Conservation (phyloP, 2,329 filamentous ascomycete genomes). For the Xylaria arbuscula region DNA sequence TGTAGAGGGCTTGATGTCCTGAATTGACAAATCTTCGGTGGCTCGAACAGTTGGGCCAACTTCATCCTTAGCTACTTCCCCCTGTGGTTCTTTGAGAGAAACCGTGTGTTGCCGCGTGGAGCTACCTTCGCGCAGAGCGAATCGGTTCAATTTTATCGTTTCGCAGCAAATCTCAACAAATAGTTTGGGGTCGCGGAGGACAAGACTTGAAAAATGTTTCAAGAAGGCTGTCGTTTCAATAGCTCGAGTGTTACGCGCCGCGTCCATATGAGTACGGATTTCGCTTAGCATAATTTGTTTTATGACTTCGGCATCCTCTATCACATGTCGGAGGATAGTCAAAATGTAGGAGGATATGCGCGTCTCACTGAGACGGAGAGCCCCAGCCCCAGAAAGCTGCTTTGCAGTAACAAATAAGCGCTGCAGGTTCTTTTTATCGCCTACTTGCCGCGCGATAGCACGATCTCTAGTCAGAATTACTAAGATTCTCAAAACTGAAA, state of each 20-base stretch:
- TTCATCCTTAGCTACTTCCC: constrained; percentile 52
- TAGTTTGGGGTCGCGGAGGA: constrained; percentile 81
- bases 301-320: constrained; percentile 92
- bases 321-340: constrained; percentile 88
- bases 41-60: constrained; percentile 60
- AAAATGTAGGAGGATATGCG: constrained; percentile 74
- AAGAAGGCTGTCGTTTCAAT: constrained; percentile 79
- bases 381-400: constrained; percentile 83
- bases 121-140: constrained; percentile 54
- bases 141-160: constrained; percentile 78
- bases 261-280: constrained; percentile 81
- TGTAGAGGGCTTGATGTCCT: constrained; percentile 70
- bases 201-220: constrained; percentile 80
- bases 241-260: constrained; percentile 62
- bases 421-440: constrained; percentile 89
- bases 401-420: constrained; percentile 95
- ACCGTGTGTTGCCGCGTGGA: constrained; percentile 52
- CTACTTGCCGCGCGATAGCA: constrained; percentile 77
- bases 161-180: constrained; percentile 92
- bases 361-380: constrained; percentile 73
- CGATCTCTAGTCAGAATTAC: constrained; percentile 88
- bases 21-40: constrained; percentile 59
- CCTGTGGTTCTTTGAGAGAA: constrained; percentile 55
- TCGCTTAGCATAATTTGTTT: constrained; percentile 93
- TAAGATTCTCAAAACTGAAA: constrained; percentile 84